Percentiles rank a stretch among this genome's conserved stretches.
These are phyloP conservation scores for Candolleomyces efflorescens DNA, from an alignment of 768 basidiomycete species.

Conservation along the genomic window DNA sequence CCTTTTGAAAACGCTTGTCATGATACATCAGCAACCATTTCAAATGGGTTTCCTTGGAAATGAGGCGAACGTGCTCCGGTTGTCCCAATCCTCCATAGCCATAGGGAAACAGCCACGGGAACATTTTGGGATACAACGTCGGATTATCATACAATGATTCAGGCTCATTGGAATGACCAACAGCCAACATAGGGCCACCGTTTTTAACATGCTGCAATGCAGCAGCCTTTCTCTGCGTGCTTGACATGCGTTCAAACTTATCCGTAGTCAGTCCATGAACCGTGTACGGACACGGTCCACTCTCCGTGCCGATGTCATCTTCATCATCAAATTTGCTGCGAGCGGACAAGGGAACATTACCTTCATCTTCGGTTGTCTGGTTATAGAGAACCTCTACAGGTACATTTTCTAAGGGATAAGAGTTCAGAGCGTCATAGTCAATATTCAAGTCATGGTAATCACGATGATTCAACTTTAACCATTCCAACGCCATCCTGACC, in stretches of 20 bases:
- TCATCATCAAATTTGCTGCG: conserved; percentile 23
- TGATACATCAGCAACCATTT: conserved; percentile 26
- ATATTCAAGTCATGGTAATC: conserved; percentile 29
- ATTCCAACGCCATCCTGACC: conserved; percentile 25
- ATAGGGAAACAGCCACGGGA: conserved; percentile 9
- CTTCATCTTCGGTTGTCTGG: conserved; percentile 11
- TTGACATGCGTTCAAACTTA: not conserved
- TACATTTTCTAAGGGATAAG: conserved; percentile 20
- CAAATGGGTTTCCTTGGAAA: conserved; percentile 19
- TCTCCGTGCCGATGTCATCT: conserved; percentile 10
- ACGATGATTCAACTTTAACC: conserved; percentile 32
- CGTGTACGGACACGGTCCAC: not conserved
- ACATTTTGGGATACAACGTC: not conserved
- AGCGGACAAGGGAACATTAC: conserved; percentile 9
- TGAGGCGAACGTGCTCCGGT: not conserved
- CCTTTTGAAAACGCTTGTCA: conserved; percentile 32
- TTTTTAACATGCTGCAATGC: not conserved
- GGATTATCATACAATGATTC: not conserved
- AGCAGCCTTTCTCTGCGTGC: not conserved
- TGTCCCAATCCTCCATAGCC: conserved; percentile 6
- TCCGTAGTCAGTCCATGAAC: not conserved
- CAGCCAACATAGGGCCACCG: not conserved
- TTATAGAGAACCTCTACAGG: conserved; percentile 22
- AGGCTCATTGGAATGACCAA: not conserved
- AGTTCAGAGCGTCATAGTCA: conserved; percentile 17